Percentiles rank a stretch among this genome's conserved stretches.
Evolutionary conservation across 805 yeast species (phyloP).

Genomic region (Sugiyamaella floridensis): DNA sequence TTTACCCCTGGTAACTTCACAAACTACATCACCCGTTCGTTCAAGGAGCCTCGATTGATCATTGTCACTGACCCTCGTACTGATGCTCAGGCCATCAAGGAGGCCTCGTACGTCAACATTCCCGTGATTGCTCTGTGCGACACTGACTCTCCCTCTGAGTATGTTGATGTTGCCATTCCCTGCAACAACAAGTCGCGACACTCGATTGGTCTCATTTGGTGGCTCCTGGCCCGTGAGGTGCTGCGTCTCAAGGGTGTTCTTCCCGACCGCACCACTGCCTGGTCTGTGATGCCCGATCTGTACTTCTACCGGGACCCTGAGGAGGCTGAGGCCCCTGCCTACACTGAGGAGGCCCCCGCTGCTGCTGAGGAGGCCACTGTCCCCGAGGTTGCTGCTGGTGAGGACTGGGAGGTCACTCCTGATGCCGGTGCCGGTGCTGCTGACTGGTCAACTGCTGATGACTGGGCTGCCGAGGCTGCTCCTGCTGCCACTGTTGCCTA

Average conservation of each 20-base stretch:
- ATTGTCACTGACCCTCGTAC: constrained; percentile 99
- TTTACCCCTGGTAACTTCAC: constrained; percentile 99
- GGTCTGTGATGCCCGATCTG: constrained; percentile 99
- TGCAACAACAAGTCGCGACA: constrained; percentile 99
- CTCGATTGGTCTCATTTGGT: constrained; percentile 99
- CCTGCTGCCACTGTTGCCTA: constrained; percentile 14
- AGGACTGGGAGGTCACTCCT: constrained; percentile 40
- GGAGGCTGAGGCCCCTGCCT: constrained; percentile 81
- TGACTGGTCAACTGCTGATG: constrained; percentile 49
- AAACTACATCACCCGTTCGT: constrained; percentile 99
- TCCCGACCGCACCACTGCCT: constrained; percentile 91
- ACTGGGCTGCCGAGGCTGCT: constrained; percentile 40
- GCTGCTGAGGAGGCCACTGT: constrained; percentile 57
- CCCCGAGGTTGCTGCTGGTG: constrained; percentile 52
- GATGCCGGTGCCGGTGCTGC: constrained; percentile 47
- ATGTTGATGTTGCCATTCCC: constrained; percentile 99
- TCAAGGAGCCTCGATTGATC: constrained; percentile 99
- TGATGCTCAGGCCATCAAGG: constrained; percentile 99
- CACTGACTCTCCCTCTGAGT: constrained; percentile 98
- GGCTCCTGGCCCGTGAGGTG: constrained; percentile 98
- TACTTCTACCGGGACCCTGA: constrained; percentile 99
- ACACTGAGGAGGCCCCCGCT: constrained; percentile 59
- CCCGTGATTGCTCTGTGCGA: constrained; percentile 99
- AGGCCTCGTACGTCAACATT: constrained; percentile 99
- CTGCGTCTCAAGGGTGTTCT: constrained; percentile 97